Conservation (phyloP, 2,329 filamentous ascomycete genomes). For the Ascochyta clinopodiicola region DNA sequence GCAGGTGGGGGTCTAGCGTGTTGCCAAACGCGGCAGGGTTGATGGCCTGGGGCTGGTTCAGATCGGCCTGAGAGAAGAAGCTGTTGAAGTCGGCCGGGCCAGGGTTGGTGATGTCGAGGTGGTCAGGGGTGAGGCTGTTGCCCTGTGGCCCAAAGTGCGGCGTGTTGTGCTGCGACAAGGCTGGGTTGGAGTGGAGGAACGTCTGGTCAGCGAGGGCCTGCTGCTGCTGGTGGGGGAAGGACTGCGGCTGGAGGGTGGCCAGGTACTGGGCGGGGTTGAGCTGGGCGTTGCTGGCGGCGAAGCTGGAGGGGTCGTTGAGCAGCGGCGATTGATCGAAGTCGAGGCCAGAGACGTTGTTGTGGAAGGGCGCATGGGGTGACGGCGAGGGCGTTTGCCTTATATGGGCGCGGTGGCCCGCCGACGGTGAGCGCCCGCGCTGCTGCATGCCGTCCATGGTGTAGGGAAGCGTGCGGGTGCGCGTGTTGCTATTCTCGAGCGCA, state of each 20-base stretch:
- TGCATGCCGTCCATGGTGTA: conserved; percentile 28
- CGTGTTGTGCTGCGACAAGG: conserved; percentile 64
- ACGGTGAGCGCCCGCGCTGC: conserved; percentile 68
- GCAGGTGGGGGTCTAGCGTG: conserved; percentile 53
- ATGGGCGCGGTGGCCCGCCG: conserved; percentile 64
- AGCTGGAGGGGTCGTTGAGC: conserved; percentile 33
- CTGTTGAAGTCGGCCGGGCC: conserved; percentile 47
- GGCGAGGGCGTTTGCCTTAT: conserved; percentile 74
- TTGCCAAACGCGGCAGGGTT: conserved; percentile 64
- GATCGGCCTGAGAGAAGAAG: conserved; percentile 65
- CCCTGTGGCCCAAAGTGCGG: conserved; percentile 49
- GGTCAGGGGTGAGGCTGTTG: conserved; percentile 47
- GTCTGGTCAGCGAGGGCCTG: conserved; percentile 50
- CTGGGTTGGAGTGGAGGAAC: conserved; percentile 50
- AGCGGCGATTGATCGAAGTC: conserved; percentile 59
- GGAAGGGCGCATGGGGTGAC: conserved; percentile 63
- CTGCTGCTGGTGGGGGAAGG: conserved; percentile 53
- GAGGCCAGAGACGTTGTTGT: conserved; percentile 62
- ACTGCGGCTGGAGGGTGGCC: conserved; percentile 45
- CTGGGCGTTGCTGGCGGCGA: conserved; percentile 46
- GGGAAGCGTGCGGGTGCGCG: background rate
- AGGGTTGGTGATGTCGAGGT: conserved; percentile 42
- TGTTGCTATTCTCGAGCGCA: conserved; percentile 20
- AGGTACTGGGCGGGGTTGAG: conserved; percentile 49
- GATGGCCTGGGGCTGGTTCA: conserved; percentile 62